Conservation (phyloP, 306 rosid genomes). For the Oemleria cerasiformis region DNA sequence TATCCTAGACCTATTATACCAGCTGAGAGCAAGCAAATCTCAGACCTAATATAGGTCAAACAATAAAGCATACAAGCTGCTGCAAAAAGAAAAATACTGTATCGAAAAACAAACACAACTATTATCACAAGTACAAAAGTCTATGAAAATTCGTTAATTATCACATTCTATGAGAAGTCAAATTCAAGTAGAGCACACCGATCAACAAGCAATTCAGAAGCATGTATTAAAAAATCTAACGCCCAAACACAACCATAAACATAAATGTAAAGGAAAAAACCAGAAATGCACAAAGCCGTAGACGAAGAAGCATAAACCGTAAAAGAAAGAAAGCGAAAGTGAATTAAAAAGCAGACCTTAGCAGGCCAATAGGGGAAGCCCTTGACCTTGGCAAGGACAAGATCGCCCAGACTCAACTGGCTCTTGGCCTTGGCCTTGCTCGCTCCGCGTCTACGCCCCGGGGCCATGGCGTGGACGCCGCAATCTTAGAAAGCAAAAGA, state of each 20-base stretch:
- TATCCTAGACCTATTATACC: no score
- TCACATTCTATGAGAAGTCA: background rate
- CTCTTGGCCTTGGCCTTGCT: slow-evolving; percentile 65
- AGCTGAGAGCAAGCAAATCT: no score
- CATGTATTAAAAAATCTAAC: background rate
- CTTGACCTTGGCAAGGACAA: slow-evolving; percentile 98
- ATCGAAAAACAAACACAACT: background rate
- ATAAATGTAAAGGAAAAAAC: background rate
- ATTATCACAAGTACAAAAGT: background rate
- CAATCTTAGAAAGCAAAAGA: slow-evolving; percentile 26
- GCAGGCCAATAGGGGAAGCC: slow-evolving; percentile 99
- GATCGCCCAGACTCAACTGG: slow-evolving; percentile 86
- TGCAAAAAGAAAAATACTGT: background rate
- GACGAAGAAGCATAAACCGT: slow-evolving; percentile 4
- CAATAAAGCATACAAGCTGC: background rate
- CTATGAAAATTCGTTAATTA: background rate
- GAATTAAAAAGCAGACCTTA: slow-evolving; percentile 51
- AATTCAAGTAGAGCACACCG: background rate
- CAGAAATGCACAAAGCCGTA: background rate
- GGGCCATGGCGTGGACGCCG: slow-evolving; percentile 68
- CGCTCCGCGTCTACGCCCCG: slow-evolving; percentile 92
- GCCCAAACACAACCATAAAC: background rate
- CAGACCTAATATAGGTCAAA: no score
- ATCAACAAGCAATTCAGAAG: slow-evolving; percentile 8
- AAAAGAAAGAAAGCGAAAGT: slow-evolving; percentile 7